A percentile compares a stretch with the other conserved stretches of the same genome.
Evolutionary conservation across 306 rosid species (phyloP).

Genomic region (Urtica urens): DNA sequence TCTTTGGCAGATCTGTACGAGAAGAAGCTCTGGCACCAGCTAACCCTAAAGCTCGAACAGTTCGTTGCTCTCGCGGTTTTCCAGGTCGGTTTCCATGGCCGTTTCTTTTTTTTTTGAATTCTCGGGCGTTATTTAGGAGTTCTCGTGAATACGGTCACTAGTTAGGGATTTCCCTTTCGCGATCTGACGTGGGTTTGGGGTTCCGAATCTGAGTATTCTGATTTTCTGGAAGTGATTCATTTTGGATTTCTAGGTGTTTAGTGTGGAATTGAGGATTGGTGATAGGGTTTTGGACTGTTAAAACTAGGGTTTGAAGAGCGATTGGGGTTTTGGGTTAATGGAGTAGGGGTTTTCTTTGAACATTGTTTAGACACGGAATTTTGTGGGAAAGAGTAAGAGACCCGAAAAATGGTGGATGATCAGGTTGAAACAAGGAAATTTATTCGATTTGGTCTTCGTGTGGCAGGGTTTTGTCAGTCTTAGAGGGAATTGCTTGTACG

Average conservation of each 20-base stretch:
- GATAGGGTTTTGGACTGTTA: conserved; percentile 2
- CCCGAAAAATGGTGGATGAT: not conserved
- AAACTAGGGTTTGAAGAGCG: conserved; percentile 11
- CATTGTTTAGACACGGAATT: no score
- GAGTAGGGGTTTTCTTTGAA: not conserved
- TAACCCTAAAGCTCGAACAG: conserved; percentile 95
- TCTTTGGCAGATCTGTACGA: conserved; percentile 96
- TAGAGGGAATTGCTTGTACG: not conserved
- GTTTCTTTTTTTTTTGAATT: not conserved
- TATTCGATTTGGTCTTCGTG: not conserved
- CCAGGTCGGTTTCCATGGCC: conserved; percentile 41
- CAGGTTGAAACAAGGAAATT: not conserved
- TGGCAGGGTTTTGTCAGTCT: conserved; percentile 6
- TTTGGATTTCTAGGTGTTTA: conserved; percentile 15
- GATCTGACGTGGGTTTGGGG: conserved; percentile 34
- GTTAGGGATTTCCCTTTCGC: conserved; percentile 4
- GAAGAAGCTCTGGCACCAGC: conserved; percentile 99
- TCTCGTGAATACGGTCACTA: not conserved
- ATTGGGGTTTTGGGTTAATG: not conserved
- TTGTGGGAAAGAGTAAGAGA: not conserved
- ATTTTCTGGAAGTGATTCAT: not conserved
- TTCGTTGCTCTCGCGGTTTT: conserved; percentile 82
- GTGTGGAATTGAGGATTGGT: not conserved
- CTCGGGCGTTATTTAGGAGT: not conserved
- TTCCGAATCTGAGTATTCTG: conserved; percentile 16